Evolutionary conservation across 2,329 filamentous ascomycete species (phyloP), one percentile per base, ranked within the genome.

Genomic region (Penicillium sp.): DNA sequence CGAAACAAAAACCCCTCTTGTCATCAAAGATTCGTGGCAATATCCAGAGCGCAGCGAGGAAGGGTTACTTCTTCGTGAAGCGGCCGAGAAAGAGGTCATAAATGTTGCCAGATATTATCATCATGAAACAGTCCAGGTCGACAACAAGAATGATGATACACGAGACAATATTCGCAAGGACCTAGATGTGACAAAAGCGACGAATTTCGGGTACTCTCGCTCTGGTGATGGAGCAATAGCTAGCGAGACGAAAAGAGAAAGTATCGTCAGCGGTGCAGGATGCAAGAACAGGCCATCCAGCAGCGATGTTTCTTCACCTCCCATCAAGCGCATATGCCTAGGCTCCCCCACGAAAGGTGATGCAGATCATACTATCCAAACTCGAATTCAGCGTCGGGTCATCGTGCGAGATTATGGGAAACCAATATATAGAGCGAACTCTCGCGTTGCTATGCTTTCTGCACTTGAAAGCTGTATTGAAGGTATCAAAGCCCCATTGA

Each of bases 401-500:
- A 70, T 79, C 60, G 49, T 79, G 52, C 52, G 58, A 33, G 72
- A 78, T 62, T 78, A 72, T 61, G 67, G 73, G 33, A 72, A 71
- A 61, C 66, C 71, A 5, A 77, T 78, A 50, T 77, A 77, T 58
- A 67, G 72, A 61, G 73, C 71, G 48, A 75, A 68, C 67, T 77
- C 72, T 47, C 65, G 45, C 40, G 55, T 58, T 20, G 65, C 68
- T 42, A 63, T 78, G 30, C 67, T 79, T 61, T 56, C 66, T 49
- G 72, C 66, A n/a, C 18, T 47, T n/a, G 24, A 28, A 23, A 6
- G 23, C 11, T 47, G 24, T n/a, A 47, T 47, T n/a, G n/a, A n/a
- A n/a, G n/a, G n/a, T n/a, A n/a, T n/a, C n/a, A n/a, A n/a, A n/a
- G n/a, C n/a, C n/a, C n/a, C n/a, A n/a, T n/a, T n/a, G n/a, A n/a